Conservation (phyloP, 2,329 filamentous ascomycete genomes). For the Hymenotorrendiella dingleyae region DNA sequence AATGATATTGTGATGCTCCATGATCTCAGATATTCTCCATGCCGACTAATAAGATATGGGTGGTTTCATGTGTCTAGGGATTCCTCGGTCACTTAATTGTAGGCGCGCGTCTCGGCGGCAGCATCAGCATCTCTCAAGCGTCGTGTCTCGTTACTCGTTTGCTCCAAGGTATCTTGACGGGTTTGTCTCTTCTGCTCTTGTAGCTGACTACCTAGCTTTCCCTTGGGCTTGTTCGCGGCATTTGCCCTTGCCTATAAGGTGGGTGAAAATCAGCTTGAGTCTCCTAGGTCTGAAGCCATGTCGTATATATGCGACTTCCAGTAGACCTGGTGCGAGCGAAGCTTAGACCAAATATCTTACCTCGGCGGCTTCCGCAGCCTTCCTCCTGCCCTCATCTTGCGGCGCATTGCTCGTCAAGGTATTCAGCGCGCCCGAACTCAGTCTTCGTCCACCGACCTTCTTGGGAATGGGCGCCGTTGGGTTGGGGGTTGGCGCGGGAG, state of each 20-base stretch:
- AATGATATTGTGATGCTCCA: too few species aligned
- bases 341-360: too few species aligned
- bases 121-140: slow-evolving; percentile 58
- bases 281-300: too few species aligned
- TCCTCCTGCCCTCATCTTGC: slow-evolving; percentile 57
- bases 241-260: slow-evolving; percentile 58
- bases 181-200: slow-evolving; percentile 73
- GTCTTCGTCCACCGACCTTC: slow-evolving; percentile 52
- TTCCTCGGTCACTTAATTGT: slow-evolving; percentile 40
- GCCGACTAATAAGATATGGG: too few species aligned
- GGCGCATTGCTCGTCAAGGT: slow-evolving; percentile 33
- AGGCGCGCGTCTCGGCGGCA: slow-evolving; percentile 48
- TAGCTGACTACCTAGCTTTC: slow-evolving; percentile 64
- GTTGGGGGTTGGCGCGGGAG: slow-evolving; percentile 35
- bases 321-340: too few species aligned
- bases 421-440: slow-evolving; percentile 46
- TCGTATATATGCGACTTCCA: too few species aligned
- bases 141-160: slow-evolving; percentile 61
- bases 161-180: slow-evolving; percentile 58
- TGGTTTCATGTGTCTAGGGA: too few species aligned
- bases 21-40: too few species aligned
- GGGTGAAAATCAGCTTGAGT: neutral
- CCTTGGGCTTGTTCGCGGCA: slow-evolving; percentile 47
- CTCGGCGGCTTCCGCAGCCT: slow-evolving; percentile 79
- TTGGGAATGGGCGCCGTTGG: slow-evolving; percentile 44